Percentiles rank a stretch among this genome's conserved stretches.
Conservation (phyloP, 352 stramenopile species). For the Pythium scleroteichum region DNA sequence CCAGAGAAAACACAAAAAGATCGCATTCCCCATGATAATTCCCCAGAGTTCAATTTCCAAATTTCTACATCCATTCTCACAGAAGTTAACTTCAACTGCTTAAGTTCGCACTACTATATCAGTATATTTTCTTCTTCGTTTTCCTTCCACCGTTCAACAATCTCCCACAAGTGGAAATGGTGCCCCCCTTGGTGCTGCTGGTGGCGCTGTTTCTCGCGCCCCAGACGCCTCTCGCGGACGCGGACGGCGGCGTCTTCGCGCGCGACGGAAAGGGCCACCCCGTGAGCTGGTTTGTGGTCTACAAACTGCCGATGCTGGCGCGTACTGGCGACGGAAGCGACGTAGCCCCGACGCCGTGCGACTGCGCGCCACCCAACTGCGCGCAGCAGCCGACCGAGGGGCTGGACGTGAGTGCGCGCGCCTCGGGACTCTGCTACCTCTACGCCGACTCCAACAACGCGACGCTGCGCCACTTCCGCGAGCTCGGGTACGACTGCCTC, state of each 20-base stretch:
- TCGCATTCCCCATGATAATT: too few species aligned
- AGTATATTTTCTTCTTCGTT: not conserved
- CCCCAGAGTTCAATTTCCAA: too few species aligned
- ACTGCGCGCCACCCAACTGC: slow-evolving; percentile 61
- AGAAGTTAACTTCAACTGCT: not conserved
- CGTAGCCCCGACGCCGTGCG: slow-evolving; percentile 51
- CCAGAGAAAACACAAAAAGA: not conserved
- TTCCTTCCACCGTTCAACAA: not conserved
- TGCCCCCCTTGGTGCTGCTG: not conserved
- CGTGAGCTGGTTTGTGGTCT: slow-evolving; percentile 74
- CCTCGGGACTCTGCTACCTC: slow-evolving; percentile 72
- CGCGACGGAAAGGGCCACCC: slow-evolving; percentile 58
- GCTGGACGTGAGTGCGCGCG: slow-evolving; percentile 36
- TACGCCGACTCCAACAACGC: slow-evolving; percentile 64
- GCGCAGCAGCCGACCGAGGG: slow-evolving; percentile 43
- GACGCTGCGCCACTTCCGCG: slow-evolving; percentile 62
- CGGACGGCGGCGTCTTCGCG: slow-evolving; percentile 24
- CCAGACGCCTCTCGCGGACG: not conserved
- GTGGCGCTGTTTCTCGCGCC: slow-evolving; percentile 3
- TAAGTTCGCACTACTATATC: slow-evolving; percentile 9
- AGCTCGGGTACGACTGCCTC: slow-evolving; percentile 74
- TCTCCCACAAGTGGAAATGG: slow-evolving; percentile 1
- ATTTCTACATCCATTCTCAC: not conserved
- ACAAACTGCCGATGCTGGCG: slow-evolving; percentile 63
- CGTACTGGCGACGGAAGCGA: not conserved